phyloP scores from a whole-genome alignment of 768 basidiomycete species.

The Mycena galopus region DNA sequence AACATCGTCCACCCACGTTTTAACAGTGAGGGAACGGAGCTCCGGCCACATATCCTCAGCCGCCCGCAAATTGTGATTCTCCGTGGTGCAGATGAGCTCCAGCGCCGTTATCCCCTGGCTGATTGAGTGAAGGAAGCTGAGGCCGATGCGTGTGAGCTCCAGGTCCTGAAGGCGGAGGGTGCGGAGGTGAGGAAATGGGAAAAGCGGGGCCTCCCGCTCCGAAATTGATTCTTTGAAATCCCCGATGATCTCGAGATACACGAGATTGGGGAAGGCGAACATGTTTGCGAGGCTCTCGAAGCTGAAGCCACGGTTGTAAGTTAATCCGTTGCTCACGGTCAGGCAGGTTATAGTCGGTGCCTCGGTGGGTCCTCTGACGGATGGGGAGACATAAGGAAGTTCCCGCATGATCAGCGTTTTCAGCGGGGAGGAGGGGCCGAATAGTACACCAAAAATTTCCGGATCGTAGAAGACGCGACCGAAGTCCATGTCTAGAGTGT shows the following conservation, averaged over 20 bases:
- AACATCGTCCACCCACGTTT: not conserved
- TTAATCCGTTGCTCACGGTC: not conserved
- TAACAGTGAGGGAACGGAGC: not conserved
- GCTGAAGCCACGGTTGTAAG: not conserved
- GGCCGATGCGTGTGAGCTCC: not conserved
- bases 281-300: not conserved
- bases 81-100: slow-evolving; percentile 1
- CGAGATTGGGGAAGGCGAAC: slow-evolving; percentile 17
- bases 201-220: not conserved
- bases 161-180: slow-evolving; percentile 12
- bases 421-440: too few species aligned
- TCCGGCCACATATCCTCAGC: not conserved
- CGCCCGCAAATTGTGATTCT: not conserved
- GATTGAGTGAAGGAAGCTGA: slow-evolving; percentile 3
- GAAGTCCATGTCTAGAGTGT: too few species aligned
- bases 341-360: not conserved
- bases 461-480: too few species aligned
- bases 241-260: slow-evolving; percentile 13
- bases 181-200: slow-evolving; percentile 4
- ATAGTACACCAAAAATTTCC: too few species aligned
- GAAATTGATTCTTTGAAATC: not conserved
- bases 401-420: too few species aligned
- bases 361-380: too few species aligned
- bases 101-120: slow-evolving; percentile 1
- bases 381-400: too few species aligned